These are phyloP conservation scores for Stachybotrys echinatus DNA, from an alignment of 2,329 filamentous ascomycete genomes.

Conservation along the genomic window DNA sequence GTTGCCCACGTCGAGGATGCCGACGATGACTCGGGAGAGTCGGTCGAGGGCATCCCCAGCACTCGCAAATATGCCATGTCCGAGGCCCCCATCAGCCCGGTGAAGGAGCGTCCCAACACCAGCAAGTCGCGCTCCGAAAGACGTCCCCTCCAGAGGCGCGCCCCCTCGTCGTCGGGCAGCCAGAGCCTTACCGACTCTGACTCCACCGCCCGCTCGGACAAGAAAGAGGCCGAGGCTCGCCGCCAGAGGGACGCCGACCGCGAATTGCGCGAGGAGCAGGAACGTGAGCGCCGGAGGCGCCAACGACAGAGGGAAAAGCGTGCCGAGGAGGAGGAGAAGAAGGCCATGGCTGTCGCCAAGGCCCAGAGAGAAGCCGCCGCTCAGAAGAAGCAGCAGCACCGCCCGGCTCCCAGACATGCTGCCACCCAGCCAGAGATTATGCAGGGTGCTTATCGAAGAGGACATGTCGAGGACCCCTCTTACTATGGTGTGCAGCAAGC, in stretches of 20 bases:
- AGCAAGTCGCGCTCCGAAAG: conserved; percentile 39
- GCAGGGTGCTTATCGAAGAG: conserved; percentile 21
- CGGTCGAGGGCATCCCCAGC: conserved; percentile 31
- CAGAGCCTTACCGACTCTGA: conserved; percentile 36
- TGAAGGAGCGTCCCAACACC: conserved; percentile 47
- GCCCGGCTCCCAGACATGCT: conserved; percentile 23
- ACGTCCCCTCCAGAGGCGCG: conserved; percentile 23
- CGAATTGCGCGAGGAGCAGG: conserved; percentile 13
- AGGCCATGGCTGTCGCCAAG: conserved; percentile 15
- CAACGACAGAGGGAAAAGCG: conserved; percentile 16
- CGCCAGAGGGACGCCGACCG: conserved; percentile 17
- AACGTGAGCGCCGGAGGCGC: conserved; percentile 21
- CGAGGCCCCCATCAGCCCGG: conserved; percentile 34
- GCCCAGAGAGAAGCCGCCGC: conserved; percentile 12
- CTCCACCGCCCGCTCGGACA: conserved; percentile 33
- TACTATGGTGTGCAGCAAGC: conserved; percentile 29
- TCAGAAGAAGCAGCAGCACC: conserved; percentile 20
- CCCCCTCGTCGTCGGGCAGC: conserved; percentile 29
- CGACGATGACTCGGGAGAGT: conserved; percentile 44
- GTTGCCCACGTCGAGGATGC: conserved; percentile 46
- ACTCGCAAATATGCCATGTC: conserved; percentile 43
- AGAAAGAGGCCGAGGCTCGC: conserved; percentile 18
- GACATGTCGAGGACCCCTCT: conserved; percentile 27
- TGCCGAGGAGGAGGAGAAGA: conserved; percentile 17
- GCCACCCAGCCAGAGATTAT: conserved; percentile 25